Evolutionary conservation across 2,329 filamentous ascomycete genomes (phyloP).

Genomic region (Amphichorda felina): DNA sequence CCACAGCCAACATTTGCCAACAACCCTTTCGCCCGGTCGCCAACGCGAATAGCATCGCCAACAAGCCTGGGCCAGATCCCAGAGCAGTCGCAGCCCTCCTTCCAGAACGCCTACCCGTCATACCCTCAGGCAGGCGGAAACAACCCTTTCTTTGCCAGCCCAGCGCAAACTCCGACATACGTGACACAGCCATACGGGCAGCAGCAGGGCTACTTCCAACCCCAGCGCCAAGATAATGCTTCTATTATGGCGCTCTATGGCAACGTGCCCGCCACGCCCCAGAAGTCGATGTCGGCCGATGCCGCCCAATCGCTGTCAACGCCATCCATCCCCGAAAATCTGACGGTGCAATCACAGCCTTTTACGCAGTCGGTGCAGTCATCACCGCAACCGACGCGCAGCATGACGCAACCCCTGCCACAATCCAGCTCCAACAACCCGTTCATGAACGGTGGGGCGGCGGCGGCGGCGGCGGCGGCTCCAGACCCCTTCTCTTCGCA

Average conservation of each 20-base stretch:
- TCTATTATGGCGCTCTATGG: constrained; percentile 68
- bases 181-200: constrained; percentile 9
- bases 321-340: constrained; percentile 16
- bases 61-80: constrained; percentile 35
- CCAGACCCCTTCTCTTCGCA: constrained; percentile 28
- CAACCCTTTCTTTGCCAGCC: constrained; percentile 25
- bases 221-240: constrained; percentile 51
- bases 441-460: constrained; percentile 28
- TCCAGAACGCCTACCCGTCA: constrained; percentile 14
- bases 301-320: constrained; percentile 14
- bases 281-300: constrained; percentile 18
- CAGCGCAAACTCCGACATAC: constrained; percentile 13
- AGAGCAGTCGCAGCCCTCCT: constrained; percentile 35
- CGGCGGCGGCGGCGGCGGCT: neutral
- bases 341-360: no score
- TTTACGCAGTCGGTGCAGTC: constrained; percentile 3
- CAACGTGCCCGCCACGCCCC: constrained; percentile 43
- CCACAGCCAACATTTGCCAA: constrained; percentile 20
- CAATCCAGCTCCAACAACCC: constrained; percentile 43
- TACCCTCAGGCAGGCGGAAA: constrained; percentile 3
- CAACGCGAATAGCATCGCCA: constrained; percentile 37
- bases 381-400: constrained; percentile 12
- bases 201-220: constrained; percentile 24
- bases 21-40: constrained; percentile 39
- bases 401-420: constrained; percentile 19